phyloP scores from a whole-genome alignment of 192 early-diverging fungal genomes.

The Coemansia sp. region DNA sequence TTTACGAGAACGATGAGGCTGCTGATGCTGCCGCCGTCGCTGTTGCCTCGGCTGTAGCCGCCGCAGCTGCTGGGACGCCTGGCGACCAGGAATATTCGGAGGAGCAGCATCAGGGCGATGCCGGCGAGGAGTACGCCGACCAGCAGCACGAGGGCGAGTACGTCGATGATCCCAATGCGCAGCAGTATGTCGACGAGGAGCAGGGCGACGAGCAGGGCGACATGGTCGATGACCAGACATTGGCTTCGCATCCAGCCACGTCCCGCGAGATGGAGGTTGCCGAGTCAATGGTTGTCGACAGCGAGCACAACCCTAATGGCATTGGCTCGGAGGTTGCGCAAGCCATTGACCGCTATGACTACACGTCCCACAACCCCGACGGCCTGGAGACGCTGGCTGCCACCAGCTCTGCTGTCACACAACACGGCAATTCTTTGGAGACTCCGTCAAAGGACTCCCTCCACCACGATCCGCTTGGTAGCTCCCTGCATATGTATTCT shows the following conservation, averaged over 20 bases:
- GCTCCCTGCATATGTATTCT: conserved; percentile 32
- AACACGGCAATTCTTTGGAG: conserved; percentile 16
- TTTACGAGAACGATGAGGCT: conserved; percentile 21
- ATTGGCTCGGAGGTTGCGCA: conserved; percentile 40
- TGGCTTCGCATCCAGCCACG: conserved; percentile 49
- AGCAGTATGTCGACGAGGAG: conserved; percentile 28
- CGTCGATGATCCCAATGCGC: conserved; percentile 26
- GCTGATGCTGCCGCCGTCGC: conserved; percentile 28
- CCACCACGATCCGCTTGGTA: conserved; percentile 14
- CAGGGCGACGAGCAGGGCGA: conserved; percentile 16
- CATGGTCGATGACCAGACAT: conserved; percentile 47
- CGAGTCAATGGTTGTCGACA: conserved; percentile 45
- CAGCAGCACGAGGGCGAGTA: conserved; percentile 30
- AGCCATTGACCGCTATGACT: conserved; percentile 49
- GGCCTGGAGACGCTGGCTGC: conserved; percentile 56
- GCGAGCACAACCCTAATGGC: conserved; percentile 22
- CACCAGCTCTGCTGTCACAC: conserved; percentile 52
- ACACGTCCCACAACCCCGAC: conserved; percentile 35
- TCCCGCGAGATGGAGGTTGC: conserved; percentile 52
- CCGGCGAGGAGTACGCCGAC: conserved; percentile 23
- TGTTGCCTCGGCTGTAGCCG: conserved; percentile 29
- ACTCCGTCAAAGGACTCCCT: conserved; percentile 25
- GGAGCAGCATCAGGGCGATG: conserved; percentile 30
- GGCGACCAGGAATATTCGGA: conserved; percentile 33
- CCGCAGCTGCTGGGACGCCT: conserved; percentile 6